These are phyloP conservation scores for Herpotrichia juniperi DNA, from an alignment of 2,329 filamentous ascomycete species.

Conservation along the genomic window DNA sequence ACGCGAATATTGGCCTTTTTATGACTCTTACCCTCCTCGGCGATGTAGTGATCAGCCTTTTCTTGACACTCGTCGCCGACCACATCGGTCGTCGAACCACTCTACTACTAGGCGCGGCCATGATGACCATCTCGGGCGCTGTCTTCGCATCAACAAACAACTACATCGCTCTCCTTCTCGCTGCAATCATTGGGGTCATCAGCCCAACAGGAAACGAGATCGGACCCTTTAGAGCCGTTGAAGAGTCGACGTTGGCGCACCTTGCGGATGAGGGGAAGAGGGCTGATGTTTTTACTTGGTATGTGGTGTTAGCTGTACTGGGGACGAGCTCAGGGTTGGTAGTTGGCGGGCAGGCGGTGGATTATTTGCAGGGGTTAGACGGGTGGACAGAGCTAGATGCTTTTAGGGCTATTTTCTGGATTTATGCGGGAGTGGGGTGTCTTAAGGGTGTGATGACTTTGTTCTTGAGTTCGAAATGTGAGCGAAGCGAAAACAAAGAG, in stretches of 20 bases:
- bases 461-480: conserved; percentile 47
- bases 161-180: conserved; percentile 38
- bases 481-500: conserved; percentile 25
- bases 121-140: conserved; percentile 43
- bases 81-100: conserved; percentile 39
- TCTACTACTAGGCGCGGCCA: conserved; percentile 38
- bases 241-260: conserved; percentile 47
- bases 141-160: conserved; percentile 42
- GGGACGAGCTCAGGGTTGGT: conserved; percentile 42
- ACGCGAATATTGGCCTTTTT: conserved; percentile 46
- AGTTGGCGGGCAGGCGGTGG: conserved; percentile 46
- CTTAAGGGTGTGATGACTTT: conserved; percentile 47
- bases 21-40: conserved; percentile 49
- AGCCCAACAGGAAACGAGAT: conserved; percentile 49
- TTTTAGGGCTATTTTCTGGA: conserved; percentile 50
- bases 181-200: conserved; percentile 47
- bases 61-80: conserved; percentile 47
- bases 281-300: conserved; percentile 49
- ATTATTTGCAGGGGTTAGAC: conserved; percentile 30
- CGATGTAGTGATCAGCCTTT: conserved; percentile 42
- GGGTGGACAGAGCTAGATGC: conserved; percentile 47
- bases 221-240: conserved; percentile 48
- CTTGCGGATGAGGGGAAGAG: conserved; percentile 34
- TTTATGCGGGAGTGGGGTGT: conserved; percentile 50
- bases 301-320: conserved; percentile 45